A percentile compares a stretch with the other conserved stretches of the same genome.
phyloP scores from a whole-genome alignment of 108 stramenopile genomes.

The Asterionellopsis glacialis region DNA sequence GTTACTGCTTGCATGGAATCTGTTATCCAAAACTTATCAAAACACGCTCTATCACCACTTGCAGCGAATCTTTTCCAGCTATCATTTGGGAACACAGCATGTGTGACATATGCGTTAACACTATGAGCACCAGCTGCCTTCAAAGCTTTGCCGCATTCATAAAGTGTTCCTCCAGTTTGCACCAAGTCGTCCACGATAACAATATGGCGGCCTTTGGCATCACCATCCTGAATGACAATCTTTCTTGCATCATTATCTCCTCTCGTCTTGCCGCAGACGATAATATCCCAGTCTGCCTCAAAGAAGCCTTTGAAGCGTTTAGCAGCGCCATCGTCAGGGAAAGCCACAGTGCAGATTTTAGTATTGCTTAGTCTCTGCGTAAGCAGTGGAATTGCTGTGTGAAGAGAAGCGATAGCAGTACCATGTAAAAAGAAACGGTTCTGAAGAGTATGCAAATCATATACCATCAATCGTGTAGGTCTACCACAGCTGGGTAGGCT shows the following conservation, averaged over 20 bases:
- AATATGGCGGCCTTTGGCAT: slow-evolving; percentile 44
- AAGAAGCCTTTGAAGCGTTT: slow-evolving; percentile 85
- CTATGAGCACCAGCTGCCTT: slow-evolving; percentile 64
- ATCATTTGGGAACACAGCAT: slow-evolving; percentile 82
- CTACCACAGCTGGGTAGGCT: slow-evolving; percentile 75
- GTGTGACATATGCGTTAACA: slow-evolving; percentile 78
- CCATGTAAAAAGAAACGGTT: slow-evolving; percentile 81
- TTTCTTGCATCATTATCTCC: slow-evolving; percentile 43
- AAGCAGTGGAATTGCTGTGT: slow-evolving; percentile 79
- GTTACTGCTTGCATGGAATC: slow-evolving; percentile 84
- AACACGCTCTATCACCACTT: slow-evolving; percentile 75
- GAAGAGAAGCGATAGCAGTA: slow-evolving; percentile 72
- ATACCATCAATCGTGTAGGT: slow-evolving; percentile 83
- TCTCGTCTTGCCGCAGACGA: slow-evolving; percentile 80
- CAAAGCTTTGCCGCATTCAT: slow-evolving; percentile 72
- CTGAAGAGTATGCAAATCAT: slow-evolving; percentile 88
- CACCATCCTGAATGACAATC: slow-evolving; percentile 61
- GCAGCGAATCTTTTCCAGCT: slow-evolving; percentile 71
- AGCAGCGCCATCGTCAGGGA: slow-evolving; percentile 91
- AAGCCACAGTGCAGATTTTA: slow-evolving; percentile 70
- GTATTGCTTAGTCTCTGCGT: slow-evolving; percentile 32
- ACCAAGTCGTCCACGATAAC: slow-evolving; percentile 90
- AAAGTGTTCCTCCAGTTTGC: slow-evolving; percentile 91
- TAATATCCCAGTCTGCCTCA: slow-evolving; percentile 51
- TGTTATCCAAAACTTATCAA: slow-evolving; percentile 84